phyloP scores from a whole-genome alignment of 1,284 basidiomycete genomes.

The Trichosporon sp. region DNA sequence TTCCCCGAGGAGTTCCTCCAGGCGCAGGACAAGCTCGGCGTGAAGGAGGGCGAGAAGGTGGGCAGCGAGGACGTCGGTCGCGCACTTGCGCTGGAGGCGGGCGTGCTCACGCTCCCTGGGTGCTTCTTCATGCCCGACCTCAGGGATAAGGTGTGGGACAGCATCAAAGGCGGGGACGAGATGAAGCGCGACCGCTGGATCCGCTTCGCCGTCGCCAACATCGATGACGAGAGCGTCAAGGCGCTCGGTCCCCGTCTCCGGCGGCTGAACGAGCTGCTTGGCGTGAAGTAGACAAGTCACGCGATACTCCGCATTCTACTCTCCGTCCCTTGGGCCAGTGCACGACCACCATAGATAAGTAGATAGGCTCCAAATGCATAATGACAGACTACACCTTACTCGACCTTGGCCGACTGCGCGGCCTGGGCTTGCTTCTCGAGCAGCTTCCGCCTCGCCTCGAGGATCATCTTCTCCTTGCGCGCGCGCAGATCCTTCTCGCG shows the following conservation, averaged over 20 bases:
- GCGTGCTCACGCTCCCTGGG: conserved; percentile 70
- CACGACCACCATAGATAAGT: conserved; percentile 18
- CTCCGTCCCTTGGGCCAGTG: not conserved
- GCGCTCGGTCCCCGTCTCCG: conserved; percentile 65
- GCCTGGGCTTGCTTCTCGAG: conserved; percentile 43
- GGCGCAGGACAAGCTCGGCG: conserved; percentile 61
- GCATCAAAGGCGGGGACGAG: conserved; percentile 41
- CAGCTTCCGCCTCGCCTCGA: conserved; percentile 51
- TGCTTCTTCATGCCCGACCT: conserved; percentile 64
- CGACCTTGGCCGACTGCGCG: conserved; percentile 26
- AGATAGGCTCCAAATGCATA: conserved; percentile 18
- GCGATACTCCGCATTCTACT: too few relatives aligned
- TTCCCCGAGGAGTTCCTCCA: conserved; percentile 64
- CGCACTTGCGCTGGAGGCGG: conserved; percentile 65
- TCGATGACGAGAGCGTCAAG: conserved; percentile 66
- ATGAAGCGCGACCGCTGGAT: conserved; percentile 37
- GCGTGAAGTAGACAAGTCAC: not conserved
- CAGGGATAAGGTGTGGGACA: conserved; percentile 44
- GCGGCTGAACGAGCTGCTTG: conserved; percentile 55
- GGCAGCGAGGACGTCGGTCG: conserved; percentile 63
- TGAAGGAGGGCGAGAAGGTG: conserved; percentile 55
- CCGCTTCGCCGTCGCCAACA: conserved; percentile 77
- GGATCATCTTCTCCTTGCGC: conserved; percentile 53
- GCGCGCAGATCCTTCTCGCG: conserved; percentile 48
- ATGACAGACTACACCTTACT: conserved; percentile 26